Evolutionary conservation across 352 stramenopile genomes (phyloP), one percentile per base, ranked within the genome.

Genomic region (Pythium grandisporangium): DNA sequence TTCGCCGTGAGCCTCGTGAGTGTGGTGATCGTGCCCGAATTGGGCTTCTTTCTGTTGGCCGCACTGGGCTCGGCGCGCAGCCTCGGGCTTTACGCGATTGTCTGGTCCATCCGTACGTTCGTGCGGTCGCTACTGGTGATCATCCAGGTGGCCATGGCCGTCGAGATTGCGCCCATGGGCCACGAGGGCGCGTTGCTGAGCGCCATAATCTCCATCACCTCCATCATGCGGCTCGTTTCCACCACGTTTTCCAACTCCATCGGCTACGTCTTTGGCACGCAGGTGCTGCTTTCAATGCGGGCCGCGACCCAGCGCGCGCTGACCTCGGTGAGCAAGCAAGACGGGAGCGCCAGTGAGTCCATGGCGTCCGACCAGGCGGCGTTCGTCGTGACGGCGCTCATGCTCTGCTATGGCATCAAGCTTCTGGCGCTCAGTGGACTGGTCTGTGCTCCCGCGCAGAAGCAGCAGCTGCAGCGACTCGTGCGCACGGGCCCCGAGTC

Each of bases 121-220:
- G 33, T 70, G 8, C 62, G 56, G 16, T 54, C 48, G 10, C 35
- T 53, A 5, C 39, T 70, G 10, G 38, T 70, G 30, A 55, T 77
- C 22, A 26, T 77, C 6, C 50, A 71, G 19, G 39, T 77, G 6
- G 56, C 57, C 19, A 61, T 70, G 12, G 52, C 43, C 0, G 59
- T 66, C 4, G 66, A 77, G 43, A 73, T 77, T 30, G 66, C 66
- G 4, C 62, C 59, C 13, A 41, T 61, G 1, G 62, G 62, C 7
- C 59, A 49, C 0, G 66, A 77, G 55, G 66, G 62, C 19, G 62
- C 59, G 11, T 58, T 68, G 17, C 45, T 77, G 0, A 62, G 66
- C 11, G 58, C 69, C 8, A 42, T 77, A 36, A 56, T 72, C 13
- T 73, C 59, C 0, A 65, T 77, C 25, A 48, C 46, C 1, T 58